phyloP scores from a whole-genome alignment of 148 eudicot species.

The Arctostaphylos glauca region DNA sequence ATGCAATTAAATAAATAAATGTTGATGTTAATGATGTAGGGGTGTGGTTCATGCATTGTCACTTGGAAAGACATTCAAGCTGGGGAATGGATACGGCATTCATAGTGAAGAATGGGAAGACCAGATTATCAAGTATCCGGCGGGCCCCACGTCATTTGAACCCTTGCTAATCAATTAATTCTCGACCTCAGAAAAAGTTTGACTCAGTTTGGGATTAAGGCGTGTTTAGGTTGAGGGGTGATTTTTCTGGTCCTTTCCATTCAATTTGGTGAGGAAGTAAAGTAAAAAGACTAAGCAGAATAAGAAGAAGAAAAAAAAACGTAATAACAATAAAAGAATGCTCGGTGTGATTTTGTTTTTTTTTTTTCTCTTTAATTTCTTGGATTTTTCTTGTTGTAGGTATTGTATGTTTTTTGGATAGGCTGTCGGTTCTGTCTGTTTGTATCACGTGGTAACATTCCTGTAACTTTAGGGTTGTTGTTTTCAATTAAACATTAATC shows the following conservation, averaged over 20 bases:
- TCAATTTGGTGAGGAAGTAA: neutral
- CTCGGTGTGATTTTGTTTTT: neutral
- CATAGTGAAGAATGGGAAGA: slow-evolving; percentile 4
- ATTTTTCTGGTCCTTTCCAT: neutral
- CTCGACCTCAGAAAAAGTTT: neutral
- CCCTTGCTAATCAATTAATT: slow-evolving; percentile 7
- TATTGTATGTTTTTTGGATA: neutral
- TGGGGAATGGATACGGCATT: slow-evolving; percentile 9
- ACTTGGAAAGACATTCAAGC: neutral
- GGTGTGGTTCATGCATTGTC: slow-evolving; percentile 19
- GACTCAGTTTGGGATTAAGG: neutral
- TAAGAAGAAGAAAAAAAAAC: neutral
- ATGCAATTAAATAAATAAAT: neutral
- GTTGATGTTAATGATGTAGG: neutral
- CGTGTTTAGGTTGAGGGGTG: neutral
- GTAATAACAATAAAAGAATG: neutral
- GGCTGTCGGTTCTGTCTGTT: neutral
- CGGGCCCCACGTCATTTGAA: neutral
- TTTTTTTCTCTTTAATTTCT: no score
- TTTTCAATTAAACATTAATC: neutral
- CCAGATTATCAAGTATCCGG: neutral
- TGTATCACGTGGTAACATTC: neutral
- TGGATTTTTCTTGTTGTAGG: neutral
- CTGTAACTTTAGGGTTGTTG: neutral
- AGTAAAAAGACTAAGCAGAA: neutral